phyloP scores from a whole-genome alignment of 148 eudicot species.

The Limonium bicolor region DNA sequence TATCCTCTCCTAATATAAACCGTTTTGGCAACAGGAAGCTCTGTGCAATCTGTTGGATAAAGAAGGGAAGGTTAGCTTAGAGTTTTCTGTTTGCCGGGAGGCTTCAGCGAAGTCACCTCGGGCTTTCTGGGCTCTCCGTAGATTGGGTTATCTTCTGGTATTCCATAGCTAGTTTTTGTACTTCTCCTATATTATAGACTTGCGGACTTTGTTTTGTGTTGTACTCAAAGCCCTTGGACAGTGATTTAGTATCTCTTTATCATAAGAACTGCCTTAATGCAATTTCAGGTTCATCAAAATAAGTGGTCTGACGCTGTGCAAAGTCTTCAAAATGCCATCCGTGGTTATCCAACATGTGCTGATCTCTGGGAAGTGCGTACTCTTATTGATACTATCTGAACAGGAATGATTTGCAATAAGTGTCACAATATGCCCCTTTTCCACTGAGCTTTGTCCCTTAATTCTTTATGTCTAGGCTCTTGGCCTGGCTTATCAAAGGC shows the following conservation, averaged over 20 bases:
- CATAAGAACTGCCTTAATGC: neutral
- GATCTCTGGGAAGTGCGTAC: constrained; percentile 90
- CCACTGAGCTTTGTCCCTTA: constrained; percentile 1
- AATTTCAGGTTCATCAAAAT: constrained; percentile 52
- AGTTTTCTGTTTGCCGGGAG: constrained; percentile 71
- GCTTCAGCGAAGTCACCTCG: constrained; percentile 79
- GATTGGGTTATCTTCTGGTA: constrained; percentile 86
- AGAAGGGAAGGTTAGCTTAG: constrained; percentile 71
- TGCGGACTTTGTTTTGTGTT: too few relatives aligned
- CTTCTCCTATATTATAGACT: neutral
- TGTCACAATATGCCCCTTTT: too few relatives aligned
- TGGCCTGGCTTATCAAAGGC: constrained; percentile 77
- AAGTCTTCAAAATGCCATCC: constrained; percentile 80
- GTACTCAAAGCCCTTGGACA: too few relatives aligned
- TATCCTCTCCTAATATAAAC: neutral
- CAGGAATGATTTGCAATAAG: too few relatives aligned
- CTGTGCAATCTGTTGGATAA: constrained; percentile 71
- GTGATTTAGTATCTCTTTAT: too few relatives aligned
- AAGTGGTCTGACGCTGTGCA: constrained; percentile 88
- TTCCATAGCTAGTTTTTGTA: too few relatives aligned
- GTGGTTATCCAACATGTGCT: constrained; percentile 72
- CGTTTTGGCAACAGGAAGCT: constrained; percentile 32
- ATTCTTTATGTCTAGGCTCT: constrained; percentile 33
- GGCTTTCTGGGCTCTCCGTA: constrained; percentile 87
- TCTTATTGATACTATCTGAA: too few relatives aligned